These are phyloP conservation scores for Alternaria gaisen DNA, from an alignment of 2,329 filamentous ascomycete species.

Conservation along the genomic window DNA sequence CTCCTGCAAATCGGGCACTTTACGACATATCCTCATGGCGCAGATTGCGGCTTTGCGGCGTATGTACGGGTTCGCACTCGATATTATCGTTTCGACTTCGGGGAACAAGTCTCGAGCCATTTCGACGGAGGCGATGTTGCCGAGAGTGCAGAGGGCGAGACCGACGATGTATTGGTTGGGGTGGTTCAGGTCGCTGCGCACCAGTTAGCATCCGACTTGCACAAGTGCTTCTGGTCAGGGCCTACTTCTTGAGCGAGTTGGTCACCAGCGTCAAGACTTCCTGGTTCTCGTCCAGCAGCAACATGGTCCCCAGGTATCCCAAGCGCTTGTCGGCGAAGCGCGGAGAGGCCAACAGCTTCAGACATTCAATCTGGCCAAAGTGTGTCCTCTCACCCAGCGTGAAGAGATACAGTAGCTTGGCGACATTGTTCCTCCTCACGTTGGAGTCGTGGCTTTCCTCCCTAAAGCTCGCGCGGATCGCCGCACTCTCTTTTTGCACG, in stretches of 20 bases:
- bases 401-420: conserved; percentile 97
- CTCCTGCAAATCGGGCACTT: conserved; percentile 96
- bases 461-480: conserved; percentile 95
- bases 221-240: background rate
- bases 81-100: conserved; percentile 90
- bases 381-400: conserved; percentile 96
- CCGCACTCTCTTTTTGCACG: conserved; percentile 98
- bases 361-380: conserved; percentile 98
- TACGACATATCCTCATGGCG: conserved; percentile 98
- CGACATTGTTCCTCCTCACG: conserved; percentile 96
- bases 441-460: conserved; percentile 95
- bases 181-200: conserved; percentile 87
- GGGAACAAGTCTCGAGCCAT: conserved; percentile 98
- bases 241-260: conserved; percentile 95
- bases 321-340: conserved; percentile 97
- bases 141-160: conserved; percentile 92
- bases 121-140: conserved; percentile 96
- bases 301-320: conserved; percentile 94
- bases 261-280: conserved; percentile 97
- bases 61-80: conserved; percentile 98
- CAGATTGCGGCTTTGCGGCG: conserved; percentile 96
- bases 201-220: conserved; percentile 22
- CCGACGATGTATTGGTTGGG: conserved; percentile 99
- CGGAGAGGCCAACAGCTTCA: conserved; percentile 95
- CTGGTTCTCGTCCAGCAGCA: conserved; percentile 96